Base-by-base conservation (phyloP, 164 flowering plant genomes). In the Tetrastigma voinierianum region DNA sequence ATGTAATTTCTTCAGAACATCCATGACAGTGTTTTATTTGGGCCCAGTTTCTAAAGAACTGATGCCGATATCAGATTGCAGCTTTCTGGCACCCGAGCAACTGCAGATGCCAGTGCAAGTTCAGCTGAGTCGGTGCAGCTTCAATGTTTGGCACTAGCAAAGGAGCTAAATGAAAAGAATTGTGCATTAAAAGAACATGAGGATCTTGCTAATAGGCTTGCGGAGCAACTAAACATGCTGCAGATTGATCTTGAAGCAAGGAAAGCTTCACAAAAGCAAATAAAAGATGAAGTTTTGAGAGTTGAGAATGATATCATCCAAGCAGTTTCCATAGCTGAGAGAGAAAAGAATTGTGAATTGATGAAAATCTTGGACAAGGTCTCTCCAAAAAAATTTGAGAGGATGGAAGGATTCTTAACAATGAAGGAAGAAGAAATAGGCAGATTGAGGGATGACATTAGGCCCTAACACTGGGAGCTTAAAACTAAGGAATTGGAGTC, bases 361-460 rank as follows among this genome's bases (percentile, higher is more conserved):
- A 62, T 79, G 73, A 89, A 73, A 70, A 67, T 90, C 64, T 73
- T 89, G 49, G 96, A 89, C 61, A 95, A 90, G 74, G 86, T 83
- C 56, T 87, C 97, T 59, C 90, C 90, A 6, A 87, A 74, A 72
- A 90, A 88, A 67, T 67, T 86, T 65, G 91, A 88, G 76, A 96
- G 80, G 68, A 88, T 92, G 6, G 87, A 80, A 65, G 87, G 77
- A 74, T 88, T 82, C 78, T 70, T 96, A 70, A 45, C 62, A 57
- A 74, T 77, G 9, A 92, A 90, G 69, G 97, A 96, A 82, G 93
- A 88, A 67, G 99, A 92, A 71, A 92, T 90, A 72, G 80, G 81
- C 10, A 92, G 74, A 70, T 73, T 94, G 65, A 86, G 76, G 72
- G 96, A 92, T 77, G 99, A 95, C 73, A 83, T 92, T 48, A 82